Conservation (phyloP, 2,329 filamentous ascomycete species). For the Neopestalotiopsis sp. region DNA sequence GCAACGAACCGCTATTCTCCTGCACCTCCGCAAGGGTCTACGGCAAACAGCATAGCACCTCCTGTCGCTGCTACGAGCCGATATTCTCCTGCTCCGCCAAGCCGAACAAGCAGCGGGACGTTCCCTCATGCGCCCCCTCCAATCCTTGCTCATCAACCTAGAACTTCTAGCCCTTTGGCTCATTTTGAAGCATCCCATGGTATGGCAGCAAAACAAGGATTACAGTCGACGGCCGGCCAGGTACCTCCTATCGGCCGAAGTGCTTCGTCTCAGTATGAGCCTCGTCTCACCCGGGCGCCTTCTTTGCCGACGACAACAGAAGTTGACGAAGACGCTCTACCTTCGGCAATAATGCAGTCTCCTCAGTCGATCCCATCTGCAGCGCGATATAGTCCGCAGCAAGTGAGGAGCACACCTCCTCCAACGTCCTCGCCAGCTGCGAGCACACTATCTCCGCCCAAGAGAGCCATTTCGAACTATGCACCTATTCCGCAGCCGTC, state of each 20-base stretch:
- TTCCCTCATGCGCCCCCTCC: constrained; percentile 51
- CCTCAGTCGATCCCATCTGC: constrained; percentile 34
- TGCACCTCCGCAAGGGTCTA: constrained; percentile 49
- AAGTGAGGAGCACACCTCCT: constrained; percentile 55
- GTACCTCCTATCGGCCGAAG: constrained; percentile 50
- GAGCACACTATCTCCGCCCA: constrained; percentile 59
- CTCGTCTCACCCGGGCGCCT: constrained; percentile 57
- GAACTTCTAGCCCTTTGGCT: constrained; percentile 70
- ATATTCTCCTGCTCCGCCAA: constrained; percentile 59
- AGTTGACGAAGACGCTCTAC: constrained; percentile 58
- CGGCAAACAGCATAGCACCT: constrained; percentile 43
- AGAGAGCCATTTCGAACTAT: constrained; percentile 59
- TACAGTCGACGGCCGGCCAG: constrained; percentile 44
- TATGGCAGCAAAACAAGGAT: constrained; percentile 35
- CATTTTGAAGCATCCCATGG: constrained; percentile 64
- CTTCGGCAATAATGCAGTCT: constrained; percentile 40
- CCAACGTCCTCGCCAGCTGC: constrained; percentile 48
- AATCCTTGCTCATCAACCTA: constrained; percentile 62
- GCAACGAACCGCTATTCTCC: constrained; percentile 65
- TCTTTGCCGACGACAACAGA: constrained; percentile 67
- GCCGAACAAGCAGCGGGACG: constrained; percentile 45
- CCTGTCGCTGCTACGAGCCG: constrained; percentile 49
- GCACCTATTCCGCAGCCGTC: constrained; percentile 45
- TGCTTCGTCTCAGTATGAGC: constrained; percentile 59
- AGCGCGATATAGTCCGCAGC: constrained; percentile 45